phyloP scores from a whole-genome alignment of 306 rosid species.

The Pterocarpus macrocarpus region DNA sequence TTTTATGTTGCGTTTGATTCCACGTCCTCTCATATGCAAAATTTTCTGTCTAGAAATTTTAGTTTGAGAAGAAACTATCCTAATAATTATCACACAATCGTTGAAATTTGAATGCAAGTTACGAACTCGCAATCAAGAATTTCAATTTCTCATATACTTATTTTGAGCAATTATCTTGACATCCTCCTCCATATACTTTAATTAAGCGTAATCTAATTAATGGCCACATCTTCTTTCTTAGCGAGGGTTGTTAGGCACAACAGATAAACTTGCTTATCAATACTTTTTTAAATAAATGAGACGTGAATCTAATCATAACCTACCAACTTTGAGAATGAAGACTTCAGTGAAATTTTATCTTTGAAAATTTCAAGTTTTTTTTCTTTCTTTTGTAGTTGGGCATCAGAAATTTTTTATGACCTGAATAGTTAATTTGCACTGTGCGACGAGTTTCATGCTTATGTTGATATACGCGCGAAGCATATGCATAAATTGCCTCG shows the following conservation, averaged over 20 bases:
- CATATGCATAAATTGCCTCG: conserved; percentile 13
- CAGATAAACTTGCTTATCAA: neutral
- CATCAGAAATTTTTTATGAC: neutral
- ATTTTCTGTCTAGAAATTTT: no score
- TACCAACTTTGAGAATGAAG: neutral
- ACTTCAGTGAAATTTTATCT: no score
- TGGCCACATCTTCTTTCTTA: neutral
- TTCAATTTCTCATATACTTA: neutral
- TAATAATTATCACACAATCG: neutral
- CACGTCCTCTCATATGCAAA: no score
- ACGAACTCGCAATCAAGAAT: no score
- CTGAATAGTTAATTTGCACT: neutral
- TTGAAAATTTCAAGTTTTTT: no score
- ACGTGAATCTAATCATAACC: neutral
- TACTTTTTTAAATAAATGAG: neutral
- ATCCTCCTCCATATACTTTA: no score
- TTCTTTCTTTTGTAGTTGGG: no score
- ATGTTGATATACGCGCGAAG: neutral
- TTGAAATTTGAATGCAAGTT: no score
- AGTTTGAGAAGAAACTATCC: no score
- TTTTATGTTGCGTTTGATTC: no score
- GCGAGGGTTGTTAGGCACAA: neutral
- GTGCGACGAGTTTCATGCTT: neutral
- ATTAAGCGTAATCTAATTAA: no score
- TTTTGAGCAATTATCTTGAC: neutral